A percentile compares a stretch with the other conserved stretches of the same genome.
Evolutionary conservation across 768 basidiomycete genomes (phyloP).

Genomic region (Rossbeevera mucosa): DNA sequence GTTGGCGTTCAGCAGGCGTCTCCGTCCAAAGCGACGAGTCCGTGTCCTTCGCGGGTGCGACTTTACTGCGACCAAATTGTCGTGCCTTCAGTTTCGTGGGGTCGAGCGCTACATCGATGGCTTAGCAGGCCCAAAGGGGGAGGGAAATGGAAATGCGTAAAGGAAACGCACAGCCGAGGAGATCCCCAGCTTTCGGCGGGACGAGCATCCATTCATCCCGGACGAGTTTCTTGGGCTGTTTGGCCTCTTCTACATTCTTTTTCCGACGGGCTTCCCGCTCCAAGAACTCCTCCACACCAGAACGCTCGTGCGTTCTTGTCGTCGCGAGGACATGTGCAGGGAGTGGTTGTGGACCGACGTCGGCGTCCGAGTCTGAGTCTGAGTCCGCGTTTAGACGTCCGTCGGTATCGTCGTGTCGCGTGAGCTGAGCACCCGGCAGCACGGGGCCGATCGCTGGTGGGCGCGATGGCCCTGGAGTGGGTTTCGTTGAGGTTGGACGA

Average conservation of each 20-base stretch:
- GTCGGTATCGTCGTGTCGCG: conserved; percentile 14
- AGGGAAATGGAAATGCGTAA: neutral
- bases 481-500: conserved; percentile 16
- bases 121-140: neutral
- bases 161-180: conserved; percentile 66
- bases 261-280: conserved; percentile 77
- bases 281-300: conserved; percentile 78
- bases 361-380: conserved; percentile 68
- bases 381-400: conserved; percentile 37
- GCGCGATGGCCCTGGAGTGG: conserved; percentile 21
- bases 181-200: conserved; percentile 77
- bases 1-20: conserved; percentile 88
- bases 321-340: conserved; percentile 38
- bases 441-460: conserved; percentile 47
- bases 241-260: conserved; percentile 73
- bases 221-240: conserved; percentile 70
- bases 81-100: conserved; percentile 77
- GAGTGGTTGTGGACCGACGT: conserved; percentile 80
- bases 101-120: conserved; percentile 61
- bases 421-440: conserved; percentile 39
- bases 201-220: conserved; percentile 99
- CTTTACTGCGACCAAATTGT: conserved; percentile 66
- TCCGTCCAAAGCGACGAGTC: conserved; percentile 91
- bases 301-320: conserved; percentile 36
- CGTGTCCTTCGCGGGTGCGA: conserved; percentile 35